Evolutionary conservation across 1,139 yeast species (phyloP), one percentile per base, ranked within the genome.

Genomic region (Suhomyces coccinellae): DNA sequence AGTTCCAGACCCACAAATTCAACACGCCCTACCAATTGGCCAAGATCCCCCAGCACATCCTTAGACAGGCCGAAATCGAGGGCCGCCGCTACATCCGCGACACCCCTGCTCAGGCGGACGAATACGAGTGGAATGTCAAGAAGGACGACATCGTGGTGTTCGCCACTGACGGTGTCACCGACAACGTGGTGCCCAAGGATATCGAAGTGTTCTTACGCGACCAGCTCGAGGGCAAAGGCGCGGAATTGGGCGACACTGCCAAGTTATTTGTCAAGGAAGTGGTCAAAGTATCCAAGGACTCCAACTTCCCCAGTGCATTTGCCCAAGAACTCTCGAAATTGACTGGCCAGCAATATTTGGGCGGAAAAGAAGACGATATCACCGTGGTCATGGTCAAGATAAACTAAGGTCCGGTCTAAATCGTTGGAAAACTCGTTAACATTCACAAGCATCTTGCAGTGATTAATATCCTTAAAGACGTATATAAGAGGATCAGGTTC

Each of bases 361-460:
- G 99, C 33, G 99, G 98, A 24, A 93, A 93, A 66, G 95, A 90
- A 44, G 99, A 93, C 67, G 99, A 93, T 63, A 85, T 91, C 31
- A 89, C 98, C 0, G 81, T 87, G 13, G 84, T 91, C 1, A 75
- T 87, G 57, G 80, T 90, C 26, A 75, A 76, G 58, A 85, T 84
- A 30, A 71, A 71, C 36, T 75, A 54, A 58, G 36, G 33, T 33
- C 12, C 10, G 33, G 26, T 22, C 26, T 22, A 9, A 11, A 28
- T 11, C 6, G 31, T 7, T n/a, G 31, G 14, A n/a, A n/a, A n/a
- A n/a, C n/a, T n/a, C n/a, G n/a, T 17, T 6, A 17, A 4, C 24
- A 20, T 20, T 6, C 24, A 20, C 24, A 20, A 20, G 2, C 24
- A 6, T 20, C n/a, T n/a, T n/a, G n/a, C n/a, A n/a, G n/a, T n/a